Evolutionary conservation across 1,284 basidiomycete genomes (phyloP), one percentile per base, ranked within the genome.

Genomic region (Ganoderma meredithae): DNA sequence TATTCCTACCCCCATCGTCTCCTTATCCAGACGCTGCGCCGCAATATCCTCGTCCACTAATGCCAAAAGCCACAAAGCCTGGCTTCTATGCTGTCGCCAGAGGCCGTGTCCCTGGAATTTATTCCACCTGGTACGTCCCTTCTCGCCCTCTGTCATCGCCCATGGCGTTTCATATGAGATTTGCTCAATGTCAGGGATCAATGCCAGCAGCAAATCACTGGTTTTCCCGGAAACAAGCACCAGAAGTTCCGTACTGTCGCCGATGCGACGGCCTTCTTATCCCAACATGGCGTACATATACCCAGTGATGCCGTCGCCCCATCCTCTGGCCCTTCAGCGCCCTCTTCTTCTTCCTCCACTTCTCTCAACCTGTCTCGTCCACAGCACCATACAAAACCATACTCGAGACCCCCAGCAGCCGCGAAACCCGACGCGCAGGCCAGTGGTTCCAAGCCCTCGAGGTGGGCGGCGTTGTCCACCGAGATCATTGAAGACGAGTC

Each of bases 181-280:
- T 19, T 27, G 44, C 56, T 44, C 25, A 7, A 1, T 17, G 43
- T 8, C 61, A 90, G 89, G 90, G 78, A 78, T 6, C 89, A 92
- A 13, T 90, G 89, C 73, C 80, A 89, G 71, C 76, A 76, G 0
- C 90, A 91, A 73, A 83, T 88, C 41, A 85, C 86, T 56, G 88
- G 87, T 19, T 92, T 85, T 75, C 39, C 80, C 0, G 84, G 83
- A 15, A 85, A 91, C 4, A 79, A 77, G n/a, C 90, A 85, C 79
- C 89, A 92, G 77, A 92, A 90, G 73, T 90, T 95, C 73, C 56
- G 69, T 8, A 85, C 80, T 8, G 73, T 77, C 15, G 76, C 76
- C 1, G 87, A 89, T 19, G 94, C 94, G 0, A 78, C 84, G 58
- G 73, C 65, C 4, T 81, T 76, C 71, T 58, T 79, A 27, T 67